Conservation (phyloP, 805 yeast genomes). For the Starmerella floricola region DNA sequence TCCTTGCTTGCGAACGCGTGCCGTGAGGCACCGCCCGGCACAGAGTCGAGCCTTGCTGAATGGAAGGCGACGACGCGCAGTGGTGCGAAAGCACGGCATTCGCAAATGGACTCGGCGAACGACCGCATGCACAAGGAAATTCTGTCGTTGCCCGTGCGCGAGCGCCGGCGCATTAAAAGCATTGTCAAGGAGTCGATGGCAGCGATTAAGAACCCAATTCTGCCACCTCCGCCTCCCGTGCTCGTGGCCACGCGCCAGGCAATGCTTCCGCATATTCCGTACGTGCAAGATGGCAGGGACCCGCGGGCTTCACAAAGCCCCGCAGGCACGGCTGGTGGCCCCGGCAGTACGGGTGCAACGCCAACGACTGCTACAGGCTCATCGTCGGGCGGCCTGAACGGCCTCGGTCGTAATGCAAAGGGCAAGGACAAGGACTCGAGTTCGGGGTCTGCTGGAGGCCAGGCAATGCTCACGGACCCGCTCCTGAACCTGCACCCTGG, state of each 20-base stretch:
- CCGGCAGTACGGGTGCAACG: background rate
- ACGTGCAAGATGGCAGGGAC: constrained; percentile 31
- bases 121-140: constrained; percentile 79
- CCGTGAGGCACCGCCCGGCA: constrained; percentile 58
- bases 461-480: constrained; percentile 13
- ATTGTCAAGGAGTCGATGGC: constrained; percentile 61
- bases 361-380: too few species aligned
- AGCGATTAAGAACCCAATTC: constrained; percentile 39
- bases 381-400: background rate
- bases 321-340: background rate
- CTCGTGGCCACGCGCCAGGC: constrained; percentile 36
- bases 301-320: background rate
- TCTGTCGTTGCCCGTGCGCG: constrained; percentile 72
- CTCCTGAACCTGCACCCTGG: constrained; percentile 24
- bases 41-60: constrained; percentile 29
- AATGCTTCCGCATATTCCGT: constrained; percentile 73
- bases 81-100: constrained; percentile 35
- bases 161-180: constrained; percentile 69
- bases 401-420: background rate
- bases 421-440: background rate
- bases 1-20: constrained; percentile 76
- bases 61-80: constrained; percentile 25
- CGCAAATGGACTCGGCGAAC: constrained; percentile 39
- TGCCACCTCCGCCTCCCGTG: constrained; percentile 27
- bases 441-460: background rate